Percentiles rank a stretch among this genome's conserved stretches.
These are phyloP conservation scores for Kodamaea laetipori DNA, from an alignment of 805 yeast genomes.

Conservation along the genomic window DNA sequence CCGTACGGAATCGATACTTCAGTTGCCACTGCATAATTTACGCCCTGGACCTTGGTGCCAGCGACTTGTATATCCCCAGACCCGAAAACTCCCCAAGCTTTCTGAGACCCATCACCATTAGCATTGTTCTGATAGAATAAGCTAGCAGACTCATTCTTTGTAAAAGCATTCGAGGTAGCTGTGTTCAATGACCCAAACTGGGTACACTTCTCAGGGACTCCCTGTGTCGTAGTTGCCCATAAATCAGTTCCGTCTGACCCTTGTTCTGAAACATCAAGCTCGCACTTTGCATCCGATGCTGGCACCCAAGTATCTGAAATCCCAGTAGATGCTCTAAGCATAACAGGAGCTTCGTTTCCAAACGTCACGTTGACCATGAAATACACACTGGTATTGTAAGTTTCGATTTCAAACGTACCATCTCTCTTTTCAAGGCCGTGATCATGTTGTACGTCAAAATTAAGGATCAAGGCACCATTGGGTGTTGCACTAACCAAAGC, in stretches of 20 bases:
- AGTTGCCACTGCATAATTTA: conserved; percentile 1
- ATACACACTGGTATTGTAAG: background rate
- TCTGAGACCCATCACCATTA: background rate
- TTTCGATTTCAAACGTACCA: background rate
- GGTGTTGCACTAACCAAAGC: background rate
- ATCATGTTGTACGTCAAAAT: background rate
- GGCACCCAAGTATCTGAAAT: conserved; percentile 71
- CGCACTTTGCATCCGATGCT: conserved; percentile 27
- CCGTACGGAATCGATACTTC: background rate
- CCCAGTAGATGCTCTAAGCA: conserved; percentile 61
- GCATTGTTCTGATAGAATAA: background rate
- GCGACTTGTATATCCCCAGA: background rate
- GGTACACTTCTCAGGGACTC: conserved; percentile 3
- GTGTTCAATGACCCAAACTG: background rate
- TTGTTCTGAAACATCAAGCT: background rate
- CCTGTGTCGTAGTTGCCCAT: conserved; percentile 23
- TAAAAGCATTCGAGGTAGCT: background rate
- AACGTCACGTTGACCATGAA: background rate
- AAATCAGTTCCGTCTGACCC: background rate
- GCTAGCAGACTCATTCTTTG: background rate
- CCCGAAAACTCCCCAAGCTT: background rate
- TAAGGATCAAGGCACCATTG: background rate
- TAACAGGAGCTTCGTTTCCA: background rate
- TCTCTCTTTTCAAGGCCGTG: background rate
- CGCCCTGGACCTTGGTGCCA: conserved; percentile 2